phyloP scores from a whole-genome alignment of 1,284 basidiomycete genomes.

The Ustilago xerochloae region DNA sequence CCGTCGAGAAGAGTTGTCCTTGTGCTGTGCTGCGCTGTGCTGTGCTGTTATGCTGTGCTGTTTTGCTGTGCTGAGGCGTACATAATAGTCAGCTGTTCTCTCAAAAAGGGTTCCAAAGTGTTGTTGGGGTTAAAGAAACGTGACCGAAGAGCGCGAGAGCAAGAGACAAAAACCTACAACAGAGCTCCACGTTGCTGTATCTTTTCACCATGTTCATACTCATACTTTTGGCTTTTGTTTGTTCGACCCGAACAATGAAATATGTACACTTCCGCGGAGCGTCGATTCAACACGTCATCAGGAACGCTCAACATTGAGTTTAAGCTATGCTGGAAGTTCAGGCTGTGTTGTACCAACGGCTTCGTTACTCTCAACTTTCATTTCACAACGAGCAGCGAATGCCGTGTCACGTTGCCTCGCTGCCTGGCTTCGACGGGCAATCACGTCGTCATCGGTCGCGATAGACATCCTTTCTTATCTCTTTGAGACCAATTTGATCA shows the following conservation, averaged over 20 bases:
- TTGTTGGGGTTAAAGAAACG: too few species aligned
- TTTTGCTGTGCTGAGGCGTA: neutral
- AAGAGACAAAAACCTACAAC: too few species aligned
- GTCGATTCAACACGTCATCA: too few species aligned
- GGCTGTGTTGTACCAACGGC: neutral
- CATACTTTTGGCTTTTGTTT: neutral
- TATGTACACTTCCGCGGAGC: neutral
- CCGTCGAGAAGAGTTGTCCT: too few species aligned
- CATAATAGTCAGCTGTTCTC: neutral
- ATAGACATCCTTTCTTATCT: neutral
- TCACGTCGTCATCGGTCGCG: neutral
- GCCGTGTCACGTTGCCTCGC: conserved; percentile 4
- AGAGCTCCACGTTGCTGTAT: neutral
- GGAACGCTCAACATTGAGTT: too few species aligned
- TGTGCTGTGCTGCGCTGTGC: too few species aligned
- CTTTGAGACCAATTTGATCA: neutral
- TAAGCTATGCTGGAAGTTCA: too few species aligned
- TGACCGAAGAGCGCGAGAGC: too few species aligned
- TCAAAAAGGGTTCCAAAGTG: too few species aligned
- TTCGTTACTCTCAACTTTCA: too few species aligned
- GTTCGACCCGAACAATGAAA: neutral
- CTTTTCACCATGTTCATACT: neutral
- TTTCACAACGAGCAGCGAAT: too few species aligned
- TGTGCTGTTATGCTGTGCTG: neutral
- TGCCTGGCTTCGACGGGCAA: neutral